phyloP scores from a whole-genome alignment of 2,329 filamentous ascomycete genomes.

The Sporothrix schenckii region DNA sequence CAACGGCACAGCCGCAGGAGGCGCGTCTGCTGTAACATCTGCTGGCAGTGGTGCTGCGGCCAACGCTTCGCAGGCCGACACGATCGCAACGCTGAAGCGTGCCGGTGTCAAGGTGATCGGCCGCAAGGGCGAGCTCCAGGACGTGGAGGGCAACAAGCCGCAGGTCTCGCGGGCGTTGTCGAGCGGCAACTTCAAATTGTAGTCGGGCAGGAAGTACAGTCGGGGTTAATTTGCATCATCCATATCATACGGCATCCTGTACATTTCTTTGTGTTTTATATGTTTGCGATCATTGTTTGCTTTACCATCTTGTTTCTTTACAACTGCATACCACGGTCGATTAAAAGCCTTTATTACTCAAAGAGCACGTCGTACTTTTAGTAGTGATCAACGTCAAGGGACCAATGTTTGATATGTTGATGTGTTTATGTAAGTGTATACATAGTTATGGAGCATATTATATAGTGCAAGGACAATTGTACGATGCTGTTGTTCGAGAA shows the following conservation, averaged over 20 bases:
- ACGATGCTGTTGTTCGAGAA: background rate
- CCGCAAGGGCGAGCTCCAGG: conserved; percentile 80
- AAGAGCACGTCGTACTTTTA: background rate
- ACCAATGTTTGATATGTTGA: background rate
- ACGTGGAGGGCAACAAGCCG: conserved; percentile 80
- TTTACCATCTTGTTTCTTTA: conserved; percentile 6
- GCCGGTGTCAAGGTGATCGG: conserved; percentile 91
- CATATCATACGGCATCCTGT: conserved; percentile 2
- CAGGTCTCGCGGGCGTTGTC: conserved; percentile 55
- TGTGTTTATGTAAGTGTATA: background rate
- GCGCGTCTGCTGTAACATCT: conserved; percentile 48
- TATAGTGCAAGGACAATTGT: background rate
- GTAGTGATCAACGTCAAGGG: too few relatives aligned
- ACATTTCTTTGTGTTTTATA: background rate
- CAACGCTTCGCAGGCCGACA: conserved; percentile 44
- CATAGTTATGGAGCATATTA: background rate
- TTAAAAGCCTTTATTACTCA: background rate
- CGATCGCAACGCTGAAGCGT: conserved; percentile 55
- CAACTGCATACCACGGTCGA: conserved; percentile 22
- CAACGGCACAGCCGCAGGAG: conserved; percentile 42
- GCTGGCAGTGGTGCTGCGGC: conserved; percentile 56
- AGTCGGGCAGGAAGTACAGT: conserved; percentile 34
- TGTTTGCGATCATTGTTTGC: background rate
- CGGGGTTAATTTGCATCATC: conserved; percentile 10
- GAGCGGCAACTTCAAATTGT: conserved; percentile 66